Evolutionary conservation across 768 basidiomycete genomes (phyloP), one percentile per base, ranked within the genome.

Genomic region (Phylloporus scabripes): DNA sequence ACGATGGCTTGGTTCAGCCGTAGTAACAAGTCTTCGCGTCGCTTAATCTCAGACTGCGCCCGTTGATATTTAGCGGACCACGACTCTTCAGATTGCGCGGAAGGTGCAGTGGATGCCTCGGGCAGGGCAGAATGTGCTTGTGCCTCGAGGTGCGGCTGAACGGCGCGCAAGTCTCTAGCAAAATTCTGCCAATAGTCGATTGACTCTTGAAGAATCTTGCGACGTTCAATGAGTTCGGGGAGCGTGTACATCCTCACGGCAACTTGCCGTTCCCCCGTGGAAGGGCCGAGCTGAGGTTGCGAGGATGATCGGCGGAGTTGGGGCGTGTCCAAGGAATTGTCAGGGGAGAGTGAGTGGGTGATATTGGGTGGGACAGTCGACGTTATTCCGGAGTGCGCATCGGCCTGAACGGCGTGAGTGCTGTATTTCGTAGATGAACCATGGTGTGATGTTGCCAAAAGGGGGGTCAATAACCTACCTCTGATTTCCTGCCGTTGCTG

Each of bases 281-380:
- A 40, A 31, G 60, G 63, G 23, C 60, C 53, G 12, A 64, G 26
- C 48, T 56, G 57, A n/a, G 63, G 55, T 10, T 66, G 63, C 12
- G 66, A 65, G 18, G 55, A 62, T 14, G 62, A 60, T 54, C 63
- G 62, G 43, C 63, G 57, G 44, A 63, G 60, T 33, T 62, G 62
- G 1, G 45, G 53, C 15, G 48, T 26, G 29, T 57, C 51, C 46
- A 48, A 29, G 42, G 59, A 34, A 50, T 49, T 15, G 20, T 48
- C 44, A 20, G 54, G 34, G 17, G 53, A 40, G 23, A 46, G 39
- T 15, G 53, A 18, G 21, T n/a, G 42, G 20, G 34, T 12, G 42
- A 24, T 18, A 40, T 32, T 39, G 10, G 24, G 34, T 20, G 31
- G 36, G 14, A 17, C 34, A 36, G 31, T 36, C 12, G 42, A 29